Percentiles rank a stretch among this genome's conserved stretches.
phyloP scores from a whole-genome alignment of 75 land plant species.

The Larix kaempferi region DNA sequence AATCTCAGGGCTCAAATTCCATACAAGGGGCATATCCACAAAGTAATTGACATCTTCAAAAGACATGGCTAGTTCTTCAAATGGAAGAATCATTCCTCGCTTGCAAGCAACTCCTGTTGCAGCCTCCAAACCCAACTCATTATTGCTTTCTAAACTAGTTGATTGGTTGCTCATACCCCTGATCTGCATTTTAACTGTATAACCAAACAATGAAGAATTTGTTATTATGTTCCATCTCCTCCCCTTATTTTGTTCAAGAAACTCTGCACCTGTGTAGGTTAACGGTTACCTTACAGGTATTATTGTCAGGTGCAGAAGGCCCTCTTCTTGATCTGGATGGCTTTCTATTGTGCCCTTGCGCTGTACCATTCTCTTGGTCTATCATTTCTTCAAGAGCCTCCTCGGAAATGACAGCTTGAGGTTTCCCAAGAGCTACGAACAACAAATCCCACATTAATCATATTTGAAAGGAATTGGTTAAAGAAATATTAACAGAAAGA shows the following conservation, averaged over 20 bases:
- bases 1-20: constrained; percentile 12
- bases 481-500: background rate
- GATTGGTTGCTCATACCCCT: constrained; percentile 30
- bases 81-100: constrained; percentile 90
- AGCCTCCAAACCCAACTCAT: constrained; percentile 17
- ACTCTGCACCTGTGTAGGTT: background rate
- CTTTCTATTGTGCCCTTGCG: constrained; percentile 8
- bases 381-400: constrained; percentile 54
- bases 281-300: constrained; percentile 29
- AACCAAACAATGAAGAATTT: background rate
- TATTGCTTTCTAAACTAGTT: background rate
- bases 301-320: constrained; percentile 39
- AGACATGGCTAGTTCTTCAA: constrained; percentile 74
- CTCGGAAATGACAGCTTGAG: constrained; percentile 72
- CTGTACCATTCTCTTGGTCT: constrained; percentile 26
- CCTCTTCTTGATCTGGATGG: constrained; percentile 15
- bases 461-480: background rate
- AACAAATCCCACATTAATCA: constrained; percentile 1
- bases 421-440: constrained; percentile 62
- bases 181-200: constrained; percentile 11
- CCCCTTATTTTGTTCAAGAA: background rate
- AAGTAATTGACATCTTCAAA: constrained; percentile 82
- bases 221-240: background rate
- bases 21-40: constrained; percentile 75
- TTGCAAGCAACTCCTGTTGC: constrained; percentile 46